These are phyloP conservation scores for Halenospora varia DNA, from an alignment of 495 filamentous ascomycete species.

Conservation along the genomic window DNA sequence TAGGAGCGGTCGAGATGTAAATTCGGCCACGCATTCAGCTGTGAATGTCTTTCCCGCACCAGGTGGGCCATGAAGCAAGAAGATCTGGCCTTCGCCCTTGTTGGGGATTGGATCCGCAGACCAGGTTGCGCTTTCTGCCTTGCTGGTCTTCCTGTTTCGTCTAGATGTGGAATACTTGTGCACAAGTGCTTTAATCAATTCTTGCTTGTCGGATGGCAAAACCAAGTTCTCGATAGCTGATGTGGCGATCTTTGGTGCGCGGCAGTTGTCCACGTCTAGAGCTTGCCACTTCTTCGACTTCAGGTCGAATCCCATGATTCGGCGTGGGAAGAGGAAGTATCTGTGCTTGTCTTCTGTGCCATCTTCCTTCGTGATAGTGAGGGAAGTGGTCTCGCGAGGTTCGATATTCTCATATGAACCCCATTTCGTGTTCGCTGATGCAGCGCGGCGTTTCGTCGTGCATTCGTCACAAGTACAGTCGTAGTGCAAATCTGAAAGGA, in stretches of 20 bases:
- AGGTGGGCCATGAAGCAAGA: conserved; percentile 28
- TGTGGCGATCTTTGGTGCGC: background rate
- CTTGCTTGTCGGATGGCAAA: background rate
- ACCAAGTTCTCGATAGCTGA: background rate
- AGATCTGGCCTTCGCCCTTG: conserved; percentile 28
- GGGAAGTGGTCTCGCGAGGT: background rate
- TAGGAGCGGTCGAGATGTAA: conserved; percentile 18
- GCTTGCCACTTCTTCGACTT: conserved; percentile 7
- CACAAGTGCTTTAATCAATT: background rate
- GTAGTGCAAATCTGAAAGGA: background rate
- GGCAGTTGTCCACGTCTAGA: conserved; percentile 2
- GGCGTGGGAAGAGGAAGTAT: conserved; percentile 2
- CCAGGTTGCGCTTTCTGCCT: background rate
- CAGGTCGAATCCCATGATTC: conserved; percentile 1
- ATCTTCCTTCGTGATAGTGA: background rate
- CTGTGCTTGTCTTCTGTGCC: background rate
- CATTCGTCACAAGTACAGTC: background rate
- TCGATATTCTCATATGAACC: background rate
- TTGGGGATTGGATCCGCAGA: conserved; percentile 18
- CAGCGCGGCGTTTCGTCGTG: background rate
- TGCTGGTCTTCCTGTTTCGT: background rate
- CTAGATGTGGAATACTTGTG: background rate
- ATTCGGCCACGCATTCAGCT: conserved; percentile 24
- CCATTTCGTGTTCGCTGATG: background rate
- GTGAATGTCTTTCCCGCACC: conserved; percentile 27